Conservation (phyloP, 495 filamentous ascomycete species). For the Hyphodiscus hymeniophilus region DNA sequence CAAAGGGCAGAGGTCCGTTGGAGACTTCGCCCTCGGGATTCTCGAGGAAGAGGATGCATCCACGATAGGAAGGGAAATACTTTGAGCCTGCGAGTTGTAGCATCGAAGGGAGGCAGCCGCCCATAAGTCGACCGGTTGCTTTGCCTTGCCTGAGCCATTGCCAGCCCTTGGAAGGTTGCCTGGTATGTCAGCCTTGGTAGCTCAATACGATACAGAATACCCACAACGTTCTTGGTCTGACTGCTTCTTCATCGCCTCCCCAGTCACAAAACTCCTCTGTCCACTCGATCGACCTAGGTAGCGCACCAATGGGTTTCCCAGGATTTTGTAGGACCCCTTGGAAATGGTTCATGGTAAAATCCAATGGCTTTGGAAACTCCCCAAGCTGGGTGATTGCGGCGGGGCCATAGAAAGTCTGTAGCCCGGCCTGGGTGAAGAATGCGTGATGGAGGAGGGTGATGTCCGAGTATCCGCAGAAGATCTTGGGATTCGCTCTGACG, state of each 20-base stretch:
- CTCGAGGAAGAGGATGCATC: conserved; percentile 26
- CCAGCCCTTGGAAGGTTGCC: background rate
- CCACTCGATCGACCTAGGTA: background rate
- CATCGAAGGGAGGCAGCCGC: background rate
- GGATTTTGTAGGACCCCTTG: conserved; percentile 3
- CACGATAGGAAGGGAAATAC: background rate
- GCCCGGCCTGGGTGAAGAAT: conserved; percentile 22
- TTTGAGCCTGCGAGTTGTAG: background rate
- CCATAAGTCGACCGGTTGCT: background rate
- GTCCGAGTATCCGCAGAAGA: conserved; percentile 30
- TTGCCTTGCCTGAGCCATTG: background rate
- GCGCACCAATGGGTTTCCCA: background rate
- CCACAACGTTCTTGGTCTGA: too few species aligned
- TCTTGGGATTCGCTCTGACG: conserved; percentile 26
- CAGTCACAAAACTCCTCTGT: background rate
- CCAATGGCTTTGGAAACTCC: conserved; percentile 7
- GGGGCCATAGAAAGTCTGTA: conserved; percentile 32
- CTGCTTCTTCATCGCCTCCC: background rate
- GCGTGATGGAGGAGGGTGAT: conserved; percentile 29
- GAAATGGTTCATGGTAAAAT: conserved; percentile 6
- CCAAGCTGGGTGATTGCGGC: conserved; percentile 25
- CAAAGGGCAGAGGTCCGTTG: conserved; percentile 11
- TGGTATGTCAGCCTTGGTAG: too few species aligned
- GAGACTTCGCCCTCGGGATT: conserved; percentile 21
- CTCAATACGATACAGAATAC: too few species aligned